Base-by-base conservation (phyloP, 2,329 filamentous ascomycete genomes). In the Talaromyces islandicus region DNA sequence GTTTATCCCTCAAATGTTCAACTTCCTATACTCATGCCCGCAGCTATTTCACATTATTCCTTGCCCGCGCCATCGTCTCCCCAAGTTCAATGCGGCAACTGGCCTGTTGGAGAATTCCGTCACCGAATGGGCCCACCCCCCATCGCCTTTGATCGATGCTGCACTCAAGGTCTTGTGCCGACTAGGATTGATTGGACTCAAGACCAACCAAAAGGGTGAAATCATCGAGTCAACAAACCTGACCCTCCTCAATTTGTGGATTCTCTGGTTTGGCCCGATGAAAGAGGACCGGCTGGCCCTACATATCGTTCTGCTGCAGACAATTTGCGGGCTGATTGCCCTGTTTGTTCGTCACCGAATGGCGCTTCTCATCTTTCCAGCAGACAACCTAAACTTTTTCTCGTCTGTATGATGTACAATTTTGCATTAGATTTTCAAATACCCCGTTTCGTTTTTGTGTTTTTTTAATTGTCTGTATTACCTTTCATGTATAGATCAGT, bases 191-290 rank as follows among this genome's bases (percentile, higher is more conserved):
- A 73, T 96, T 58, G 82, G 85, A 53, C 78, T 96, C 48, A 85
- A 81, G 62, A 83, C 81, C 56, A 86, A 93, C 69, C 80, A 85
- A 38, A 77, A 87, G 58, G 90, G 90, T 9, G 77, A 81, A 65
- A 88, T 97, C 67, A 78, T 85, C 25, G 89, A 94, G 75, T 93
- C 88, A 21, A 91, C 86, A 65, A 99, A 99, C 75, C 83, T 99
- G 64, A 99, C 94, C 9, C 84, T 99, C 54, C 81, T 99, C 66
- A 99, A 99, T 72, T 82, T 99, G 59, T 99, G 93, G 93, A 80
- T 99, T 63, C 90, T 97, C 56, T 96, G 92, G 90, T 88, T 92
- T 72, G 94, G 94, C 0, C 92, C 94, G 2, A 84, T 96, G 81
- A 85, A 90, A 63, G 94, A 99, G 74, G 90, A 96, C 75, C 83